A percentile compares a stretch with the other conserved stretches of the same genome.
Evolutionary conservation across 1,284 basidiomycete genomes (phyloP).

Genomic region (Boletus subluridellus): DNA sequence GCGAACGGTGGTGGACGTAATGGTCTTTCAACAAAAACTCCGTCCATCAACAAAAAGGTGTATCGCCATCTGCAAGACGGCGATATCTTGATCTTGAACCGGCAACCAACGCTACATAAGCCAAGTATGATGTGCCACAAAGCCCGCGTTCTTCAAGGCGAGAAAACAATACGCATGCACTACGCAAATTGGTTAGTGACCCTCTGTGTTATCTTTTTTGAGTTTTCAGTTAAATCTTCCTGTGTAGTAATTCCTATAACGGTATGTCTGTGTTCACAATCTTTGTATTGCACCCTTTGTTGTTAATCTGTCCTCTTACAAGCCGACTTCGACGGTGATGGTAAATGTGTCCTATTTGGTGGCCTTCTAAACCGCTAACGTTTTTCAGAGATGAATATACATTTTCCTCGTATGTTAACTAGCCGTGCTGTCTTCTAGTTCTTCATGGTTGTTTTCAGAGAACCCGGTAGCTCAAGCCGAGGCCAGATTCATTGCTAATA

Average conservation of each 20-base stretch:
- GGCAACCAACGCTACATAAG: slow-evolving; percentile 98
- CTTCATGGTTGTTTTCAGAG: slow-evolving; percentile 45
- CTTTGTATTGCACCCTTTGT: slow-evolving; percentile 4
- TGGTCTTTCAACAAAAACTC: slow-evolving; percentile 66
- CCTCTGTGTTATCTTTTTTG: neutral
- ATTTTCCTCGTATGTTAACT: slow-evolving; percentile 83
- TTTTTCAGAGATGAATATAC: slow-evolving; percentile 93
- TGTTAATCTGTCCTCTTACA: slow-evolving; percentile 13
- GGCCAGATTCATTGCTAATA: slow-evolving; percentile 93
- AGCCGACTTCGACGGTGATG: slow-evolving; percentile 99
- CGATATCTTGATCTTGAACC: slow-evolving; percentile 94
- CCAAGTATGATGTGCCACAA: slow-evolving; percentile 99
- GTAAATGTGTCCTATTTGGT: slow-evolving; percentile 39
- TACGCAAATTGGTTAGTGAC: slow-evolving; percentile 91
- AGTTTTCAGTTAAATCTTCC: slow-evolving; percentile 4
- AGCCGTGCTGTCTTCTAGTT: slow-evolving; percentile 6
- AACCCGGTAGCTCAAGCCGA: slow-evolving; percentile 92
- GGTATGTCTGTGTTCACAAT: slow-evolving; percentile 44
- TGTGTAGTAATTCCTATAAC: slow-evolving; percentile 90
- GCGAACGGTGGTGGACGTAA: slow-evolving; percentile 51
- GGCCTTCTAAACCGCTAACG: slow-evolving; percentile 13
- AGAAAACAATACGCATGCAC: slow-evolving; percentile 99
- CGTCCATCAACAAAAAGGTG: slow-evolving; percentile 93
- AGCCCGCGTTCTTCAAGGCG: slow-evolving; percentile 88
- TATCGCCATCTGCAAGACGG: slow-evolving; percentile 94